phyloP scores from a whole-genome alignment of 129 eudicot genomes.

The Saposhnikovia divaricata region DNA sequence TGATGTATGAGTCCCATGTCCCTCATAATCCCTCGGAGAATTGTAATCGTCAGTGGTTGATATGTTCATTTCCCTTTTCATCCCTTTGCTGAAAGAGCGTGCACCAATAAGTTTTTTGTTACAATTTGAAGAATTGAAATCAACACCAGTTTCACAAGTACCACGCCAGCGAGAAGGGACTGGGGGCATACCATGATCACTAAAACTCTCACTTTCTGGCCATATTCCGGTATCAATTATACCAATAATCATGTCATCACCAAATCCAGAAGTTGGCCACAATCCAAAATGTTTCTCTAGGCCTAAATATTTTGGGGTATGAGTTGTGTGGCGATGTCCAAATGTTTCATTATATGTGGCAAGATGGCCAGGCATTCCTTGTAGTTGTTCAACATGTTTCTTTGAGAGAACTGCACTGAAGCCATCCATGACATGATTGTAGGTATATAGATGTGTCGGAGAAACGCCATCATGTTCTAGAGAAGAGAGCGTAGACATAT shows the following conservation, averaged over 20 bases:
- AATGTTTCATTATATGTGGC: constrained; percentile 31
- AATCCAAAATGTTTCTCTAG: constrained; percentile 24
- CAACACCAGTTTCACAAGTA: background rate
- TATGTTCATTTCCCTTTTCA: background rate
- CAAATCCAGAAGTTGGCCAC: background rate
- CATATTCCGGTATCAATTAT: background rate
- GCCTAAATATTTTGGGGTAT: constrained; percentile 36
- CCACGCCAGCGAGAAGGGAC: background rate
- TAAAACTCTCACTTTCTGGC: background rate
- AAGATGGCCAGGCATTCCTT: constrained; percentile 25
- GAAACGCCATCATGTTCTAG: background rate
- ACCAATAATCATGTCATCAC: background rate
- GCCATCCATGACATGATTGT: background rate
- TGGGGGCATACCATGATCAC: background rate
- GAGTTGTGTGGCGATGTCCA: constrained; percentile 40
- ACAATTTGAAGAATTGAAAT: background rate
- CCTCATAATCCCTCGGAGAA: background rate
- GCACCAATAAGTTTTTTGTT: background rate
- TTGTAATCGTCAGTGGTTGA: background rate
- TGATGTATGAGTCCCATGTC: background rate
- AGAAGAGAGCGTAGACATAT: constrained; percentile 36
- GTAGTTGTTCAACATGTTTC: background rate
- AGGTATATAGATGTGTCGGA: constrained; percentile 4
- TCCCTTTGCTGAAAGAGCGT: background rate
- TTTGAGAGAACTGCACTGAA: background rate